These are phyloP conservation scores for Fabrea salina DNA, from an alignment of 169 alveolate species.

Conservation along the genomic window DNA sequence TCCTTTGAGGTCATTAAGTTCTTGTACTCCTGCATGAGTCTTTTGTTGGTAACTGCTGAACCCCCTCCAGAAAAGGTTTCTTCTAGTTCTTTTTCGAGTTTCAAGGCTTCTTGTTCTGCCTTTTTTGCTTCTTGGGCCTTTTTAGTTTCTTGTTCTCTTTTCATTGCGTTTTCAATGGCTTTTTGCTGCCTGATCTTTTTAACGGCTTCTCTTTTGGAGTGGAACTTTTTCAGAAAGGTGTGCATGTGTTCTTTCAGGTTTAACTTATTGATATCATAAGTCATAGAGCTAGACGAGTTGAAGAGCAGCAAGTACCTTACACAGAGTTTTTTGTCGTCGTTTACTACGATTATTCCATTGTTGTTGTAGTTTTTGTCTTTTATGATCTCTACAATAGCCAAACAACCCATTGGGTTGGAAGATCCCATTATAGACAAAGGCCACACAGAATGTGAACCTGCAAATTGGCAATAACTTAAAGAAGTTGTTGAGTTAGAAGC, in stretches of 20 bases:
- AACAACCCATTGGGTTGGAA: conserved; percentile 6
- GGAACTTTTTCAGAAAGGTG: conserved; percentile 8
- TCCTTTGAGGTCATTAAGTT: conserved; percentile 38
- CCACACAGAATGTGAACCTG: background rate
- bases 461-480: conserved; percentile 34
- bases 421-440: background rate
- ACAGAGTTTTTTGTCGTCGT: conserved; percentile 48
- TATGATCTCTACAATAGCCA: conserved; percentile 47
- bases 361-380: conserved; percentile 37
- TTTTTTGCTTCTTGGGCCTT: conserved; percentile 30
- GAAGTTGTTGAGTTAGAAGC: conserved; percentile 40
- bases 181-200: conserved; percentile 25
- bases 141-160: conserved; percentile 12
- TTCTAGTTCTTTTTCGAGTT: conserved; percentile 30
- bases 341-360: conserved; percentile 40
- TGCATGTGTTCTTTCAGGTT: conserved; percentile 35
- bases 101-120: conserved; percentile 14
- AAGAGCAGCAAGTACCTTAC: conserved; percentile 44
- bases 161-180: conserved; percentile 34
- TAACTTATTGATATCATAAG: background rate
- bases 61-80: conserved; percentile 47
- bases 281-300: background rate
- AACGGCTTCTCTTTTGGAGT: background rate
- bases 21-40: conserved; percentile 52
- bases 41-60: conserved; percentile 37